Evolutionary conservation across 208 protist genomes (phyloP).

Genomic region (Trypanosoma lewisi): DNA sequence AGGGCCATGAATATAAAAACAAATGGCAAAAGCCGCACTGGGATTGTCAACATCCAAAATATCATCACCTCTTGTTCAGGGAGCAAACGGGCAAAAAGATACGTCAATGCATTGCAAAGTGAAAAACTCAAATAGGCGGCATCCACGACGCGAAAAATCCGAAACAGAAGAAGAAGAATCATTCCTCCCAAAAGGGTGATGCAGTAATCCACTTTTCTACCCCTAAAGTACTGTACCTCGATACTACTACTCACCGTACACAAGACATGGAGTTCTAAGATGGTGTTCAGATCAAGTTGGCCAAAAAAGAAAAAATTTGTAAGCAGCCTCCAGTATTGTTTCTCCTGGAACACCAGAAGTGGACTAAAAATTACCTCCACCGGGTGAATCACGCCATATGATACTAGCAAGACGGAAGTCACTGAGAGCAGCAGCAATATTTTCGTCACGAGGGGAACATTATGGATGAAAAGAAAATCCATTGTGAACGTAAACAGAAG

Average conservation of each 20-base stretch:
- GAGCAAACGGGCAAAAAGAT: conserved; percentile 66
- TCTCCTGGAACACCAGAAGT: conserved; percentile 66
- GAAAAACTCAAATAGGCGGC: conserved; percentile 51
- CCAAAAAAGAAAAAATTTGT: conserved; percentile 78
- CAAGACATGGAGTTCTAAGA: conserved; percentile 67
- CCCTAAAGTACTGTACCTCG: conserved; percentile 71
- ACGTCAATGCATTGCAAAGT: conserved; percentile 59
- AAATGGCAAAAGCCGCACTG: conserved; percentile 53
- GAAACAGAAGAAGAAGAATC: conserved; percentile 45
- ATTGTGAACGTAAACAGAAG: neutral
- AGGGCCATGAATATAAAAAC: conserved; percentile 46
- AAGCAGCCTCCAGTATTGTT: conserved; percentile 82
- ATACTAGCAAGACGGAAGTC: conserved; percentile 41
- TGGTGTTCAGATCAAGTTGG: conserved; percentile 40
- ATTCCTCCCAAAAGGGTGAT: conserved; percentile 50
- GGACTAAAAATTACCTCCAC: conserved; percentile 70
- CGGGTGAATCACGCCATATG: conserved; percentile 60
- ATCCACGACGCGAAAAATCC: conserved; percentile 42
- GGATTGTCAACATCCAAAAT: conserved; percentile 50
- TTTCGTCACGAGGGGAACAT: conserved; percentile 41
- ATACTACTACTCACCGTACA: conserved; percentile 57
- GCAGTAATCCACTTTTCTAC: conserved; percentile 61
- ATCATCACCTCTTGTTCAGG: conserved; percentile 56
- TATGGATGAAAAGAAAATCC: conserved; percentile 12
- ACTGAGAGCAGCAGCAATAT: conserved; percentile 28